Evolutionary conservation across 306 rosid species (phyloP), one percentile per base, ranked within the genome.

Genomic region (Quercus alba): DNA sequence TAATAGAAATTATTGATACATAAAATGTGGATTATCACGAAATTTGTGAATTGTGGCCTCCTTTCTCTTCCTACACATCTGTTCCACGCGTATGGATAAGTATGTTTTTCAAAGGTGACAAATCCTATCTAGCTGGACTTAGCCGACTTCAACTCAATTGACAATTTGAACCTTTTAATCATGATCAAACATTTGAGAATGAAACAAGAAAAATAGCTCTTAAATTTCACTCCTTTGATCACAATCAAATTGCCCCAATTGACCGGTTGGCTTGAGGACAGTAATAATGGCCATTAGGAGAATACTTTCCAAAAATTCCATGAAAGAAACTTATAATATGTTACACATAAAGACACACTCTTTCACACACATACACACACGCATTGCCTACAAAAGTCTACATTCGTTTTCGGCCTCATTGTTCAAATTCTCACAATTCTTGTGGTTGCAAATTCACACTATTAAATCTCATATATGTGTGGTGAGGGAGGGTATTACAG

Each of bases 381-480:
- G 12, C 17, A 49, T 11, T 49, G 17, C 15, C 3, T 12, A 12
- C 54, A 49, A 49, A 49, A 49, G 54, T 12, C 17, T 12, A 12
- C 54, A 49, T 49, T 46, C 54, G 54, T 12, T 82, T 68, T 73
- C 33, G 20, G 33, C 76, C 79, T 73, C 72, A 67, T 56, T 68
- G 79, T 69, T 38, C 73, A 57, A 72, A 38, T 38, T 31, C 6
- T 71, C n/a, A 8, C 9, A 77, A 4, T 35, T 83, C 72, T 72
- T 78, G 85, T 84, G 84, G 90, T 80, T 80, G 80, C 46, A 49
- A 14, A 67, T 9, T 55, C 75, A 77, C 75, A 79, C 31, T 81
- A 85, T 21, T 59, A 83, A 80, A 80, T 73, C 68, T 73, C 68
- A 31, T 31, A 26, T 21, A 31, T 57, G 52, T 74, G 44, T 0